phyloP scores from a whole-genome alignment of 352 stramenopile genomes.

The Thalassiosira livingstoniorum region DNA sequence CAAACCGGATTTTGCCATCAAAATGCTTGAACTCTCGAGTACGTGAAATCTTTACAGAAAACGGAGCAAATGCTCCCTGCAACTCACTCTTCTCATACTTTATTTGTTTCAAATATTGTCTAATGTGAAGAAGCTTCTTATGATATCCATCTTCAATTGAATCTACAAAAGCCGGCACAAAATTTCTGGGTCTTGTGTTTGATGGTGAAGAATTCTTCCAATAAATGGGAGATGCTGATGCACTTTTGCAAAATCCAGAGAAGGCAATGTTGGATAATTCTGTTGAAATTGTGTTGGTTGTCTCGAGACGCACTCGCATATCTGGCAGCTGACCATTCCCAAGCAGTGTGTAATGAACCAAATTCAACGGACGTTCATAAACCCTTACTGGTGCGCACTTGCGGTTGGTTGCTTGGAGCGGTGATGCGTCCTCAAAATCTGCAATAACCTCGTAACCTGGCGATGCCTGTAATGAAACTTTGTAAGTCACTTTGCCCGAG shows the following conservation, averaged over 20 bases:
- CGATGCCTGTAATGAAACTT: neutral
- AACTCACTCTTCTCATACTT: neutral
- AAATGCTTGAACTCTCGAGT: neutral
- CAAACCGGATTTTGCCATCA: neutral
- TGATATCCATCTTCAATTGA: neutral
- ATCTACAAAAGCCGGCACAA: neutral
- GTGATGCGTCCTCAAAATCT: neutral
- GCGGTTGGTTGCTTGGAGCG: neutral
- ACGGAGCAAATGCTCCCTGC: neutral
- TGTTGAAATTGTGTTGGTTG: neutral
- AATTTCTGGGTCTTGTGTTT: neutral
- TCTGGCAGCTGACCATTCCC: neutral
- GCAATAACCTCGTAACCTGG: neutral
- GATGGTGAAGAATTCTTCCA: neutral
- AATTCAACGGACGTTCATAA: neutral
- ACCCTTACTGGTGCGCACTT: too few species aligned
- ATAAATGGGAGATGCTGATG: neutral
- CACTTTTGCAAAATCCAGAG: neutral
- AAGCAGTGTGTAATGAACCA: neutral
- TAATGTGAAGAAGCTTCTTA: neutral
- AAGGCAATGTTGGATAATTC: neutral
- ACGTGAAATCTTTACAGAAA: neutral
- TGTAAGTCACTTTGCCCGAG: neutral
- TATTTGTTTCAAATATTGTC: constrained; percentile 6
- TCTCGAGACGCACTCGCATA: neutral